Evolutionary conservation across 768 basidiomycete species (phyloP), one percentile per base, ranked within the genome.

Genomic region (Heimioporus sp.): DNA sequence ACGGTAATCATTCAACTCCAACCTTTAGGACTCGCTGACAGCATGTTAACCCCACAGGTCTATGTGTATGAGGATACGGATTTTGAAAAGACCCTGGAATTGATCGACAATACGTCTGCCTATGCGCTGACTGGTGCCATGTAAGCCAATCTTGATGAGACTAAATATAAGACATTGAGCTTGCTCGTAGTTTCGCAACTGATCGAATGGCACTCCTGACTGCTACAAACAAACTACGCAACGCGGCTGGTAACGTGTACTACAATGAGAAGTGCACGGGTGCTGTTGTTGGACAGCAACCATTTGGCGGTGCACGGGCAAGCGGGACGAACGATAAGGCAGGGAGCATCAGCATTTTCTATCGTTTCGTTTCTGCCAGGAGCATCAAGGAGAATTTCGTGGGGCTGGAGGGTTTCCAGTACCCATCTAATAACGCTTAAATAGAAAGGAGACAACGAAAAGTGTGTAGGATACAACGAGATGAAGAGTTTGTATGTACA

Each of bases 241-340:
- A 96, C 72, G 79, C 94, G 1, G 92, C 97, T 4, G 97, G 97
- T 3, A 99, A 98, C 69, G 85, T 96, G 50, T 99, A 99, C 76
- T 92, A 94, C 74, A 98, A 98, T 70, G 95, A 98, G 61, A 95
- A 96, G 71, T 98, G 93, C 72, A 99, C 96, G 2, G 93, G 93
- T 31, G 94, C 93, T n/a, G 90, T 92, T 44, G 93, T 98, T 34
- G 96, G 94, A 10, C 95, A 98, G 69, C 95, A 99, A 72, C 96
- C 97, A 11, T 99, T 99, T 66, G 97, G 97, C 43, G 97, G 97
- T 30, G 91, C 85, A 2, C 83, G 95, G 35, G 90, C 80, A 31
- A 92, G 89, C 65, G 96, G 97, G 28, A 99, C 96, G 56, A 98
- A 98, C 76, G 97, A 98, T 72, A 99, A 98, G 74, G 93, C 95